phyloP scores from a whole-genome alignment of 768 basidiomycete species.

The Mycena chlorophos region DNA sequence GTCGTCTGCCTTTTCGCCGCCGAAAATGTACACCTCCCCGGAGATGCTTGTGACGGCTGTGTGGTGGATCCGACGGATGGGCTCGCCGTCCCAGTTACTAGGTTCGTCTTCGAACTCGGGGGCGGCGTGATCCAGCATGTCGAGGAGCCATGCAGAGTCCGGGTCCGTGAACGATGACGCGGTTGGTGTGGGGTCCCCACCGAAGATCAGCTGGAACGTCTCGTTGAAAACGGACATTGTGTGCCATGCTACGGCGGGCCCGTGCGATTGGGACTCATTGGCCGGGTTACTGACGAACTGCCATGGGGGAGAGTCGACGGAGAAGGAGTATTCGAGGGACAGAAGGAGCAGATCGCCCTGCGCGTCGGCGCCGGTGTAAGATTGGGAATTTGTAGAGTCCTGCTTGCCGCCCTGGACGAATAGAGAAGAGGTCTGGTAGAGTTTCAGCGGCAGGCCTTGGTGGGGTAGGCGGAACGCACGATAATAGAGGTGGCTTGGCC shows the following conservation, averaged over 20 bases:
- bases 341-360: slow-evolving; percentile 69
- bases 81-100: slow-evolving; percentile 61
- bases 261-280: slow-evolving; percentile 46
- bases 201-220: slow-evolving; percentile 62
- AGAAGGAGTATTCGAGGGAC: slow-evolving; percentile 61
- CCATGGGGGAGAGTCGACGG: slow-evolving; percentile 69
- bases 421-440: slow-evolving; percentile 55
- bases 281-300: slow-evolving; percentile 49
- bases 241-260: slow-evolving; percentile 77
- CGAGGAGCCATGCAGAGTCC: slow-evolving; percentile 67
- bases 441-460: too few species aligned
- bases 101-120: slow-evolving; percentile 52
- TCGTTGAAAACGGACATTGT: slow-evolving; percentile 67
- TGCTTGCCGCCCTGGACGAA: slow-evolving; percentile 82
- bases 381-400: slow-evolving; percentile 64
- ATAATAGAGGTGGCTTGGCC: slow-evolving; percentile 70
- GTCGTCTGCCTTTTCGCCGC: slow-evolving; percentile 81
- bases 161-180: slow-evolving; percentile 49
- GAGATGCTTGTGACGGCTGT: slow-evolving; percentile 49
- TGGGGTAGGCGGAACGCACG: too few species aligned
- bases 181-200: slow-evolving; percentile 70
- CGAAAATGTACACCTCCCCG: slow-evolving; percentile 68
- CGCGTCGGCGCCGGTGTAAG: slow-evolving; percentile 75
- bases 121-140: slow-evolving; percentile 36
- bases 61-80: slow-evolving; percentile 77